Base-by-base conservation (phyloP, 495 filamentous ascomycete genomes). In the Staphylotrichum longicolle region DNA sequence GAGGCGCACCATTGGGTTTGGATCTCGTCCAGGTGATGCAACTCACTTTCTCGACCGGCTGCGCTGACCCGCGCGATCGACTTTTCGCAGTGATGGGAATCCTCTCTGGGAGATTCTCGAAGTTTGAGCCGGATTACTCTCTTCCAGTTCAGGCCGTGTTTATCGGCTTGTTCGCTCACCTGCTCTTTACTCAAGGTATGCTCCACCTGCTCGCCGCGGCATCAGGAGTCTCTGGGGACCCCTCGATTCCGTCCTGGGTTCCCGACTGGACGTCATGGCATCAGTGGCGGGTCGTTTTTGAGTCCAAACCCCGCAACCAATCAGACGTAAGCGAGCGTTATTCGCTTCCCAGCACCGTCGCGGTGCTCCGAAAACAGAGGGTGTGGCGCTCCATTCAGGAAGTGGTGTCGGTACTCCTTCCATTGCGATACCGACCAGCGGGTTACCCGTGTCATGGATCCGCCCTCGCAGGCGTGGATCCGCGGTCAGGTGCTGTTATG, bases 81-180 rank as follows among this genome's bases (percentile, higher is more conserved):
- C 3, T 56, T 11, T 56, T 56, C 14, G 54, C 12, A n/a, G 5
- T 56, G 2, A 9, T 42, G 7, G 54, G 40, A 27, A 45, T 56
- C 35, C 3, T 56, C 40, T 42, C 40, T 12, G 9, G 14, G 3
- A 3, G 3, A 9, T 42, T 12, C 5, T 42, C 9, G 40, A 42
- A 42, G 3, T 9, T 32, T 5, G 54, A 11, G 14, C 35, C 54
- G 3, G 40, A 56, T 2, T 57, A 57, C 20, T 57, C 54, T 4
- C 40, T 57, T 46, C 37, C 54, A 5, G 12, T 27, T 14, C 54
- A 34, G 40, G 32, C 45, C 27, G 40, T 57, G 20, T 57, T 32
- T 20, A 32, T 35, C 11, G 54, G 54, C 3, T 9, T 45, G n/a
- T 44, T 56, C 7, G 39, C 54, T 27, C 35, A 56, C 6, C 7